A percentile compares a stretch with the other conserved stretches of the same genome.
These are phyloP conservation scores for Talaromyces sp. DNA, from an alignment of 2,329 filamentous ascomycete genomes.

Conservation along the genomic window DNA sequence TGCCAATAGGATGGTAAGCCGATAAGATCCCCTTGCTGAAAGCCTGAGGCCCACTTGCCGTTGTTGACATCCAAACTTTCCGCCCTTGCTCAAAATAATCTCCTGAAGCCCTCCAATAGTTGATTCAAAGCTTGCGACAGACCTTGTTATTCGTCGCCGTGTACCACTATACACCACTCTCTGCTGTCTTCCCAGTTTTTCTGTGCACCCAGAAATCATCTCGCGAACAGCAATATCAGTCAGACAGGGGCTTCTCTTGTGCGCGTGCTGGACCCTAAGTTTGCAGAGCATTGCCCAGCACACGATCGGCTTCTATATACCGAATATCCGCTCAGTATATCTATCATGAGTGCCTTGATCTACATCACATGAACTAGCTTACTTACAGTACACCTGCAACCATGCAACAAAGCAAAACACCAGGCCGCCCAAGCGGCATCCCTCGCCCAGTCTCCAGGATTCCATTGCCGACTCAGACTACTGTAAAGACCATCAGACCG, in stretches of 20 bases:
- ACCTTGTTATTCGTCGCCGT: not conserved
- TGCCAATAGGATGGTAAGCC: not conserved
- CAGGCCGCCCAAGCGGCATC: conserved; percentile 37
- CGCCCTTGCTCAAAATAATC: not conserved
- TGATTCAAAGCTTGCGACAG: not conserved
- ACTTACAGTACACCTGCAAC: not conserved
- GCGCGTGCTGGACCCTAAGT: not conserved
- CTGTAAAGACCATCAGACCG: conserved; percentile 43
- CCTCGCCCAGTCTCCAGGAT: conserved; percentile 53
- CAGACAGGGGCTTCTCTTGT: not conserved
- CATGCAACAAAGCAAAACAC: conserved; percentile 37
- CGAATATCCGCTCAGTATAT: not conserved
- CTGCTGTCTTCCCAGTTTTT: not conserved
- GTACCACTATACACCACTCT: not conserved
- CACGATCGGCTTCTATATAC: not conserved
- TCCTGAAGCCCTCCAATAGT: not conserved
- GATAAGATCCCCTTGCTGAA: not conserved
- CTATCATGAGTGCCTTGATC: not conserved
- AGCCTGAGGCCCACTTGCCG: not conserved
- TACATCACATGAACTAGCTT: not conserved
- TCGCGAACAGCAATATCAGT: not conserved
- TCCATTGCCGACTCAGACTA: conserved; percentile 47
- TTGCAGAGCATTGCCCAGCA: not conserved
- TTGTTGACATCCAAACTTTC: conserved; percentile 6
- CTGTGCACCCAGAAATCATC: not conserved